These are phyloP conservation scores for Apiospora marii DNA, from an alignment of 2,329 filamentous ascomycete genomes.

Conservation along the genomic window DNA sequence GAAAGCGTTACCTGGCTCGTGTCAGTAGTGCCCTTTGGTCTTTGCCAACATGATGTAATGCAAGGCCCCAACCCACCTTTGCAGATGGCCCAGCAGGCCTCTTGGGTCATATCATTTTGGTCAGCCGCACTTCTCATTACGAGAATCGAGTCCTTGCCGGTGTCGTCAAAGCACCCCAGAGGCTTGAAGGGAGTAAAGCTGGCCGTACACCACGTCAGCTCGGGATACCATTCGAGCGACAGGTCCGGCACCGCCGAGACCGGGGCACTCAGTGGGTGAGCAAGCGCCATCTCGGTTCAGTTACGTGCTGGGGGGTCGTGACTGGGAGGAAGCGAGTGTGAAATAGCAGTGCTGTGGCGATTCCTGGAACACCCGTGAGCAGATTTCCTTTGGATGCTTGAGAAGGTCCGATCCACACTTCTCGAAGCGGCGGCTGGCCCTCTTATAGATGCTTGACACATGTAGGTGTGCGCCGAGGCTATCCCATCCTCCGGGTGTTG, in stretches of 20 bases:
- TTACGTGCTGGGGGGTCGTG: not conserved
- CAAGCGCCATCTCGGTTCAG: not conserved
- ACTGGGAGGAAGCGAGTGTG: not conserved
- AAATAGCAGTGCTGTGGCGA: not conserved
- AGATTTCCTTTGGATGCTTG: not conserved
- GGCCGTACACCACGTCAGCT: not conserved
- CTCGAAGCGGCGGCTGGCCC: not conserved
- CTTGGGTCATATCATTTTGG: not conserved
- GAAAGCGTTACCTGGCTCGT: not conserved
- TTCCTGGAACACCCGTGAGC: not conserved
- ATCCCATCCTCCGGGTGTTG: not conserved
- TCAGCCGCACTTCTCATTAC: not conserved
- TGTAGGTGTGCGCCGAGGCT: not conserved
- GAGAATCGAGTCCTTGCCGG: not conserved
- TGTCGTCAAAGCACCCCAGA: not conserved
- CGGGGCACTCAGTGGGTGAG: slow-evolving; percentile 9
- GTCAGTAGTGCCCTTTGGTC: not conserved
- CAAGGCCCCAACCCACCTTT: not conserved
- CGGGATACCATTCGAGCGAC: not conserved
- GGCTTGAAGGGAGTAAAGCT: not conserved
- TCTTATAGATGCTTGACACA: not conserved
- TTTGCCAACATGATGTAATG: not conserved
- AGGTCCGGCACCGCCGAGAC: not conserved
- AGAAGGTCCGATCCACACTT: no score
- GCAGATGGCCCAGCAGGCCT: slow-evolving; percentile 1